Base-by-base conservation (phyloP, 2,329 filamentous ascomycete genomes). In the Myriosclerotinia scirpicola region DNA sequence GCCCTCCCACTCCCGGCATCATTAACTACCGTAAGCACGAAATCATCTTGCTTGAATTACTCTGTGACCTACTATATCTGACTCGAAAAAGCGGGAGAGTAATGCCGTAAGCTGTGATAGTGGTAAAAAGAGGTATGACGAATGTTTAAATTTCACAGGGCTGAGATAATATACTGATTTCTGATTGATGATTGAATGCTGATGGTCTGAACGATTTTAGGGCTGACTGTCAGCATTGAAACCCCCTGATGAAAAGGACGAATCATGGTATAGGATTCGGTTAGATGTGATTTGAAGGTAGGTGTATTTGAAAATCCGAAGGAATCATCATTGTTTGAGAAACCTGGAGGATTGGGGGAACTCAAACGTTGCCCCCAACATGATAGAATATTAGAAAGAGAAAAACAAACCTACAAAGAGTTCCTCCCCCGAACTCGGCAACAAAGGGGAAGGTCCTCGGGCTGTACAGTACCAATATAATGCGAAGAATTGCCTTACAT, bases 151-250 rank as follows among this genome's bases (percentile, higher is more conserved):
- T 38, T 38, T 40, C 40, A 50, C 62, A 65, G 62, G 62, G 62
- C 62, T 65, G 62, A 65, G 20, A 38, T 22, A 59, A 20, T 50
- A 38, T 56, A 53, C 53, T 58, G 62, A 58, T 46, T 59, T 14
- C 55, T 22, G 36, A 59, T 26, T 42, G 20, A 40, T 48, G 56
- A 59, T 30, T 26, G 12, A 11, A 48, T 42, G 22, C 48, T 63
- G 48, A 44, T 34, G 50, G 36, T 8, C 46, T 42, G 40, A 17
- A 46, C 15, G 38, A 67, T 67, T 67, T 69, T 69, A 69, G 67
- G 68, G 68, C 68, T 69, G 68, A 70, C 65, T 52, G 67, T 60
- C 34, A 52, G 36, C 53, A 64, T 30, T 17, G 34, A 26, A 40
- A 17, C 30, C 7, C 52, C 44, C 7, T 11, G 34, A 61, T 22